A percentile compares a stretch with the other conserved stretches of the same genome.
phyloP scores from a whole-genome alignment of 495 filamentous ascomycete genomes.

The Glonium stellatum region DNA sequence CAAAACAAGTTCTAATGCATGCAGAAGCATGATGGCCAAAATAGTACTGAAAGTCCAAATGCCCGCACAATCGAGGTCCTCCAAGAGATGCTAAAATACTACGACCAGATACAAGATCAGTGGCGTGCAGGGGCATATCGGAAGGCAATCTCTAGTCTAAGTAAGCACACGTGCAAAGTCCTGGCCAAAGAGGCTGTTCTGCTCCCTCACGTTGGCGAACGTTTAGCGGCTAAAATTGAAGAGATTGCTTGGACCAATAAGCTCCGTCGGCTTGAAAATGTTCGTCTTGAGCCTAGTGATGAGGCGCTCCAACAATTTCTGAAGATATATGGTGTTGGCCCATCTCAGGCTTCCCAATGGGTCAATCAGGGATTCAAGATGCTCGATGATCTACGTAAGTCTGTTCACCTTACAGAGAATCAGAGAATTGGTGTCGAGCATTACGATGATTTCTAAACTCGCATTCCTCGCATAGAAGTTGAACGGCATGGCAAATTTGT shows the following conservation, averaged over 20 bases:
- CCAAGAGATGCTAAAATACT: conserved; percentile 77
- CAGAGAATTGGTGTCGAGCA: conserved; percentile 75
- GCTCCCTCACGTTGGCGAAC: conserved; percentile 65
- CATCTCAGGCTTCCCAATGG: conserved; percentile 66
- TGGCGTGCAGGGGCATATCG: conserved; percentile 79
- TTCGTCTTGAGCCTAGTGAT: conserved; percentile 58
- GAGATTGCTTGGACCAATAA: conserved; percentile 77
- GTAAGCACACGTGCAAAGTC: conserved; percentile 59
- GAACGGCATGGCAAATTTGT: conserved; percentile 62
- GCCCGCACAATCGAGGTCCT: conserved; percentile 68
- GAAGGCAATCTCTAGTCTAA: conserved; percentile 66
- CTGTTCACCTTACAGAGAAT: conserved; percentile 60
- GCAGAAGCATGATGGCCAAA: conserved; percentile 48
- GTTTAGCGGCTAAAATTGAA: conserved; percentile 82
- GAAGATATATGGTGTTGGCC: conserved; percentile 74
- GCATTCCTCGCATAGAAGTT: conserved; percentile 78
- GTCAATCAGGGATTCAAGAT: conserved; percentile 67
- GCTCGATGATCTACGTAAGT: conserved; percentile 60
- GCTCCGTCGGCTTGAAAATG: conserved; percentile 65
- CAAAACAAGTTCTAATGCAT: conserved; percentile 62
- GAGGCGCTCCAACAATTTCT: conserved; percentile 59
- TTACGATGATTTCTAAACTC: conserved; percentile 73
- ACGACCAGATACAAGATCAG: conserved; percentile 63
- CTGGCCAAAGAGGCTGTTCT: conserved; percentile 55
- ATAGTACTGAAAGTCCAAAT: conserved; percentile 54